phyloP scores from a whole-genome alignment of 2,329 filamentous ascomycete species.

The Lecanoromycetidae sp. region DNA sequence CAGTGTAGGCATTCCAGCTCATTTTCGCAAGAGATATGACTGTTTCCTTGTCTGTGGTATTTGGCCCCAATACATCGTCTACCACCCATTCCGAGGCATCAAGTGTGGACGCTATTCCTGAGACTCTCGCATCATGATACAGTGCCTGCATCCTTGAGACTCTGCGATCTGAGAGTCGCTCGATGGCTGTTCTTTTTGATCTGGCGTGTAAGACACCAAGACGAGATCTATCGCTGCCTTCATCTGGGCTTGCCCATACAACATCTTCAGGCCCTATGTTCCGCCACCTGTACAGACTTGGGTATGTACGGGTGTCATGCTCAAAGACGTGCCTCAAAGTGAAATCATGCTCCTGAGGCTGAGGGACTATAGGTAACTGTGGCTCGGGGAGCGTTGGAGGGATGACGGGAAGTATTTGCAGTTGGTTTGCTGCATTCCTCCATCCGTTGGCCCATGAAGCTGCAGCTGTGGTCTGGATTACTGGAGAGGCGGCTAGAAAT shows the following conservation, averaged over 20 bases:
- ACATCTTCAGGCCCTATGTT: constrained; percentile 54
- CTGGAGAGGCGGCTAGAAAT: constrained; percentile 47
- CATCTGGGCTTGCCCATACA: constrained; percentile 52
- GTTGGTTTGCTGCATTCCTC: constrained; percentile 8
- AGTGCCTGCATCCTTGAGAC: constrained; percentile 66
- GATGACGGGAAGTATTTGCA: constrained; percentile 12
- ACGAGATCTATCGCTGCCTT: constrained; percentile 26
- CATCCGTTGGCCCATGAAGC: constrained; percentile 13
- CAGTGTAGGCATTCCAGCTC: constrained; percentile 79
- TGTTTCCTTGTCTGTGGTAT: constrained; percentile 74
- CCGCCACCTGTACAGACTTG: constrained; percentile 60
- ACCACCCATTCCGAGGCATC: constrained; percentile 68
- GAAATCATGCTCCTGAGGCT: constrained; percentile 24
- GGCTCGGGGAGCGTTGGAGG: background rate
- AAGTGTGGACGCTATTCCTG: constrained; percentile 55
- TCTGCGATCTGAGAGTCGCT: constrained; percentile 68
- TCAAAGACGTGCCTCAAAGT: constrained; percentile 83
- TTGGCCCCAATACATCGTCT: constrained; percentile 65
- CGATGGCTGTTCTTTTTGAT: constrained; percentile 57
- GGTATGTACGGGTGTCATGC: constrained; percentile 71
- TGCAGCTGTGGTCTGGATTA: constrained; percentile 4
- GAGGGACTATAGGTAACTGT: constrained; percentile 1
- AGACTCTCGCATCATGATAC: constrained; percentile 57
- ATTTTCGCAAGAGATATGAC: constrained; percentile 76
- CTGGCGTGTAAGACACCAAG: constrained; percentile 44